These are phyloP conservation scores for Hanseniaspora pseudoguilliermondii DNA, from an alignment of 805 yeast species.

Conservation along the genomic window DNA sequence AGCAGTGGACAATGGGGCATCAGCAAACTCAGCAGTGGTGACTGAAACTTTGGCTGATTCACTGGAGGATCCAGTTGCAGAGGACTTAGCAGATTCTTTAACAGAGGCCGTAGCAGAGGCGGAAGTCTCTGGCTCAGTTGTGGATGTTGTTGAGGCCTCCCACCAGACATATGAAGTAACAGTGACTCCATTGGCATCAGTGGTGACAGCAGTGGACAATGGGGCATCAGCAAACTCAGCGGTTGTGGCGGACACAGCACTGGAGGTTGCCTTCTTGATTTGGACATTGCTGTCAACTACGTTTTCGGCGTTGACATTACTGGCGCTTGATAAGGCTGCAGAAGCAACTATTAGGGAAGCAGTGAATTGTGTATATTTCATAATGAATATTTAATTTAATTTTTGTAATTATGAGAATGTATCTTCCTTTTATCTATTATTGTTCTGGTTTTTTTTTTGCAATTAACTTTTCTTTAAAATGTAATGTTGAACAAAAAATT, in stretches of 20 bases:
- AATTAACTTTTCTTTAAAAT: too few species aligned
- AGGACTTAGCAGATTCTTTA: background rate
- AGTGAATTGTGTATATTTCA: constrained; percentile 6
- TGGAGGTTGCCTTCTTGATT: background rate
- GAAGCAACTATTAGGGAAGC: constrained; percentile 2
- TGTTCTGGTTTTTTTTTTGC: background rate
- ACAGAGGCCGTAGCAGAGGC: background rate
- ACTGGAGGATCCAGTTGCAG: background rate
- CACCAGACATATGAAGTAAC: constrained; percentile 8
- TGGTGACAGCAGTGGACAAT: constrained; percentile 1
- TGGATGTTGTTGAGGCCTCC: background rate
- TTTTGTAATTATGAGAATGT: background rate
- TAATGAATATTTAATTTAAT: background rate
- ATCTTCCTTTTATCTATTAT: background rate
- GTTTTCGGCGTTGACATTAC: background rate
- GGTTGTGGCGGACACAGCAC: background rate
- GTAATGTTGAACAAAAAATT: too few species aligned
- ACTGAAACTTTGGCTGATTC: background rate
- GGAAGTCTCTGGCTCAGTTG: background rate
- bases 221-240: constrained; percentile 1
- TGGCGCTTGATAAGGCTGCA: background rate
- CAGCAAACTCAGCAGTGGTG: background rate
- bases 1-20: constrained; percentile 6
- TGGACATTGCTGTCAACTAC: background rate
- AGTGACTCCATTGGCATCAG: background rate